Evolutionary conservation across 306 rosid genomes (phyloP).

Genomic region (Lagenaria siceraria): DNA sequence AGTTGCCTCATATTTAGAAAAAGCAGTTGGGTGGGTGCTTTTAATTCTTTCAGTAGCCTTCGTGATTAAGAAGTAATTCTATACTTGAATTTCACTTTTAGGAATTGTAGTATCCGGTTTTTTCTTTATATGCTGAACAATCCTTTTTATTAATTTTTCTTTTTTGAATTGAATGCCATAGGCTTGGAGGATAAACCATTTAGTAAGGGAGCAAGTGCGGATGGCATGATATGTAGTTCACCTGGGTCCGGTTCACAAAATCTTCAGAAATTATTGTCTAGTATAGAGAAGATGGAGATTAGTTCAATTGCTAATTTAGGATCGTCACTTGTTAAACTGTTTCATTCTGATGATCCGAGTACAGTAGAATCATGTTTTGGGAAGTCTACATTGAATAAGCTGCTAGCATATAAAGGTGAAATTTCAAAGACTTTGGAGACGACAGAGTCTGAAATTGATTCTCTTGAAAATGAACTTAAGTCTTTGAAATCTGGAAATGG

Average conservation of each 20-base stretch:
- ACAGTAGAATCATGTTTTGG: slow-evolving; percentile 34
- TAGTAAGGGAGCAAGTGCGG: slow-evolving; percentile 36
- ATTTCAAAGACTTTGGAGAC: slow-evolving; percentile 75
- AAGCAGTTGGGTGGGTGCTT: not conserved
- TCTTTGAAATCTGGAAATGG: slow-evolving; percentile 35
- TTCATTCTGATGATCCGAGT: slow-evolving; percentile 52
- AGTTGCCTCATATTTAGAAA: not conserved
- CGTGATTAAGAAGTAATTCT: not conserved
- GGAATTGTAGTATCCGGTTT: not conserved
- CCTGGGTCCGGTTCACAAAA: slow-evolving; percentile 34
- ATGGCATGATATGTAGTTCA: slow-evolving; percentile 41
- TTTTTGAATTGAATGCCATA: slow-evolving; percentile 2
- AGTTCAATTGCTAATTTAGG: slow-evolving; percentile 43
- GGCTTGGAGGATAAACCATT: slow-evolving; percentile 71
- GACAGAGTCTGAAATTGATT: slow-evolving; percentile 87
- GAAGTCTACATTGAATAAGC: slow-evolving; percentile 55
- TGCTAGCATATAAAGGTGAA: slow-evolving; percentile 73
- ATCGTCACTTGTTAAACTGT: slow-evolving; percentile 42
- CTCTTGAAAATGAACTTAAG: slow-evolving; percentile 70
- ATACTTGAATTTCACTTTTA: not conserved
- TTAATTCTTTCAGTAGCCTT: not conserved
- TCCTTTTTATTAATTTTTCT: not conserved
- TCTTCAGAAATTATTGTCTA: slow-evolving; percentile 34
- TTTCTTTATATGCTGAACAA: not conserved
- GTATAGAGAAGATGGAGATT: slow-evolving; percentile 57